Conservation (phyloP, 2,329 filamentous ascomycete species). For the Aureobasidium subglaciale region DNA sequence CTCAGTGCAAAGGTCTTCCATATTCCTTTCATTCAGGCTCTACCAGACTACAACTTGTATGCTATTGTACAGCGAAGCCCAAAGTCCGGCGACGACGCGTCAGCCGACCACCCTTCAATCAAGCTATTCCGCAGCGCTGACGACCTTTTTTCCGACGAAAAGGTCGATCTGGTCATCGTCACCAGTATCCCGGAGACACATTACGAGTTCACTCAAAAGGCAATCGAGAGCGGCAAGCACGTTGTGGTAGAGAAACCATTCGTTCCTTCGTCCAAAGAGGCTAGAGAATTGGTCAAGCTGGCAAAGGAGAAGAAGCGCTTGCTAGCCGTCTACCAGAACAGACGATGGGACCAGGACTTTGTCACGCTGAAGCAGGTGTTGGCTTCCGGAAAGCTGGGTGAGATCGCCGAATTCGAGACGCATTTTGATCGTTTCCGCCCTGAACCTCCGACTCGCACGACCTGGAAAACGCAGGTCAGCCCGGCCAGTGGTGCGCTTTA, state of each 20-base stretch:
- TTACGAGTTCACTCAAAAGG: slow-evolving; percentile 56
- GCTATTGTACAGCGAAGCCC: slow-evolving; percentile 70
- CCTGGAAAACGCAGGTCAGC: slow-evolving; percentile 62
- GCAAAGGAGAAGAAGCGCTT: slow-evolving; percentile 33
- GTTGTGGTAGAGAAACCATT: slow-evolving; percentile 80
- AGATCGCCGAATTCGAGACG: slow-evolving; percentile 70
- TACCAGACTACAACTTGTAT: slow-evolving; percentile 58
- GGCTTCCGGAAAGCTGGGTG: slow-evolving; percentile 53
- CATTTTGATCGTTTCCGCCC: slow-evolving; percentile 72
- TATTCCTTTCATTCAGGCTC: slow-evolving; percentile 66
- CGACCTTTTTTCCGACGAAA: slow-evolving; percentile 57
- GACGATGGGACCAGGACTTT: slow-evolving; percentile 73
- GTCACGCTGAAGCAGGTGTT: slow-evolving; percentile 60
- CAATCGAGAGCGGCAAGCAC: slow-evolving; percentile 65
- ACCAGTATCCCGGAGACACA: slow-evolving; percentile 67
- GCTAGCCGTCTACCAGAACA: slow-evolving; percentile 49
- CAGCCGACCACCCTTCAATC: slow-evolving; percentile 57
- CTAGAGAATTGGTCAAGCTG: slow-evolving; percentile 49
- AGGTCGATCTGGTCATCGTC: slow-evolving; percentile 63
- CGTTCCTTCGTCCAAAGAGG: slow-evolving; percentile 63
- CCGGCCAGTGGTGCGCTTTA: slow-evolving; percentile 63
- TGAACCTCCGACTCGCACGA: slow-evolving; percentile 39
- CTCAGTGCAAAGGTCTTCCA: slow-evolving; percentile 73
- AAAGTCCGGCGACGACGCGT: slow-evolving; percentile 56
- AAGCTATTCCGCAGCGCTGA: slow-evolving; percentile 58